Evolutionary conservation across 768 basidiomycete species (phyloP), one percentile per base, ranked within the genome.

Genomic region (Pleurotus tuoliensis): DNA sequence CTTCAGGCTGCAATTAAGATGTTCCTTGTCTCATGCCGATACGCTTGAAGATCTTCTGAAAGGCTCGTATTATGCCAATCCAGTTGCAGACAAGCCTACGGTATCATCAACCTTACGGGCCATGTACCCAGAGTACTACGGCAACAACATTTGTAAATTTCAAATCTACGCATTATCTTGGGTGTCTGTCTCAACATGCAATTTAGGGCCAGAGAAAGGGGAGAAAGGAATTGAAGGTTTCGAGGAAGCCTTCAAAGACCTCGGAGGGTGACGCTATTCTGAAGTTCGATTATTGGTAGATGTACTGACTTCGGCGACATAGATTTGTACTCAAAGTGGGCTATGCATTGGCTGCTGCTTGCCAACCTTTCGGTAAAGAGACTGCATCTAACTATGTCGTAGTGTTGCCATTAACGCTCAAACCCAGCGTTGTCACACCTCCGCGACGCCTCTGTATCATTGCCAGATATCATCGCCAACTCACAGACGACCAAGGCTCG

Each of bases 21-120:
- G 50, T 16, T 39, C 25, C 18, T 24, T 61, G 12, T 3, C 62
- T 68, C n/a, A 56, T 27, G 41, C 7, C 30, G 27, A 34, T 39
- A 34, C 30, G 24, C 9, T 13, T 12, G 15, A 40, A 87, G 94
- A 98, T 68, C 75, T 80, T 2, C 74, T 95, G 63, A 98, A 98
- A 69, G 96, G 95, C 3, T 94, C 91, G 0, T 99, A 86, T 73
- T 99, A 99, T 67, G 94, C 93, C 58, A 94, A 89, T 63, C 93
- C 94, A 7, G 70, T 87, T 22, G 64, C 86, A 0, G 93, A 94
- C 55, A 61, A 67, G 25, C 82, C 88, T 0, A 71, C 77, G n/a
- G 88, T 92, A 2, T 67, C 84, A 12, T 68, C 76, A 2, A 78
- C 75, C 37, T 79, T 87, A 41, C 77, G 74, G 51, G 65, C 71